Percentiles rank a stretch among this genome's conserved stretches.
These are phyloP conservation scores for Boletus insuetus DNA, from an alignment of 768 basidiomycete genomes.

Conservation along the genomic window DNA sequence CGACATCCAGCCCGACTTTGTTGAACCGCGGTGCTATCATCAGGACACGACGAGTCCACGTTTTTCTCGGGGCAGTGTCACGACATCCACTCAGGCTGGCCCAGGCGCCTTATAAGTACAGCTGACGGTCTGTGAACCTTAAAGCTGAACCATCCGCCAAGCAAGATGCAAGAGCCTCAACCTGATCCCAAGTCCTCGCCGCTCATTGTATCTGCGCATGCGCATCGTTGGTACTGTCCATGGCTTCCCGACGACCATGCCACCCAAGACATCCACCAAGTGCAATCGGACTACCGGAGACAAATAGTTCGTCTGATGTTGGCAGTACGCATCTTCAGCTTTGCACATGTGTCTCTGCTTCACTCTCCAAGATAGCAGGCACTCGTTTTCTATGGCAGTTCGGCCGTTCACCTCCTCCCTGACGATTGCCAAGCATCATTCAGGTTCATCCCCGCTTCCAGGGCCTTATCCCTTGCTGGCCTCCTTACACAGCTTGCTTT, in stretches of 20 bases:
- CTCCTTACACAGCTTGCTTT: not conserved
- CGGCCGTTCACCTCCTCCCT: not conserved
- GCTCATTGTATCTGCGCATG: not conserved
- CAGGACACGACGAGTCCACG: too few relatives aligned
- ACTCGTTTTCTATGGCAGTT: not conserved
- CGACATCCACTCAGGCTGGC: too few relatives aligned
- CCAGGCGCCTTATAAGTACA: too few relatives aligned
- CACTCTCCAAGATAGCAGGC: not conserved
- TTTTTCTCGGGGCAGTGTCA: too few relatives aligned
- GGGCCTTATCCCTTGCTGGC: not conserved
- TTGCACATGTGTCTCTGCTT: not conserved
- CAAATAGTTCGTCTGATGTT: not conserved
- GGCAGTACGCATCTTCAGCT: not conserved
- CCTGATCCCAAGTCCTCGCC: not conserved
- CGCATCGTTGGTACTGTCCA: not conserved
- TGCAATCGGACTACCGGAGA: not conserved
- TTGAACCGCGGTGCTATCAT: too few relatives aligned
- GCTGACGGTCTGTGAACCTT: too few relatives aligned
- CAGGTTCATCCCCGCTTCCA: not conserved
- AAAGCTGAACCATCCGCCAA: too few relatives aligned
- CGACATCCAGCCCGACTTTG: too few relatives aligned
- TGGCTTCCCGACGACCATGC: not conserved
- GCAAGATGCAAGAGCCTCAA: not conserved
- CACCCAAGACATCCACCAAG: not conserved
- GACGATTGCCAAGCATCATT: not conserved